phyloP scores from a whole-genome alignment of 805 yeast species.

The Saccharomycopsis fodiens region DNA sequence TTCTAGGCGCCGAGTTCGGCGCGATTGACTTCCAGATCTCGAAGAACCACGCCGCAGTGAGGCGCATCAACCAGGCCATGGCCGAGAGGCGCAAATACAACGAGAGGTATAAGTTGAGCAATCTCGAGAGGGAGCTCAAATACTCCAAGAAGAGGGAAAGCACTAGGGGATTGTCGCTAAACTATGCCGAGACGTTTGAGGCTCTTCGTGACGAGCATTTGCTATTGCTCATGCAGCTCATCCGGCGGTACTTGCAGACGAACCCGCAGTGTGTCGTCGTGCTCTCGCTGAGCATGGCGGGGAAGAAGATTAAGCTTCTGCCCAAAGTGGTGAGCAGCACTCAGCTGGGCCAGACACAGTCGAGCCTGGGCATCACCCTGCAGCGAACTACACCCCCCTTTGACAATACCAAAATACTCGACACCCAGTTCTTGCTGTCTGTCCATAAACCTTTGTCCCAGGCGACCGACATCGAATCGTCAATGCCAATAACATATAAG shows the following conservation, averaged over 20 bases:
- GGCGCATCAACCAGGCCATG: conserved; percentile 9
- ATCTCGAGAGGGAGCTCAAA: conserved; percentile 12
- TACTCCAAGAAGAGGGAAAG: conserved; percentile 12
- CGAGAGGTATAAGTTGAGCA: conserved; percentile 6
- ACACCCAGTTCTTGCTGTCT: neutral
- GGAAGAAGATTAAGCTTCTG: conserved; percentile 1
- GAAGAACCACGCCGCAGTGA: conserved; percentile 3
- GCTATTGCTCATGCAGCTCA: conserved; percentile 1
- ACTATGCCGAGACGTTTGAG: conserved; percentile 4
- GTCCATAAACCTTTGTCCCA: conserved; percentile 1
- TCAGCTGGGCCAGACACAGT: neutral
- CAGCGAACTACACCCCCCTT: neutral
- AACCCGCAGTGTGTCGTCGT: conserved; percentile 13
- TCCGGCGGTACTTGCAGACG: conserved; percentile 7
- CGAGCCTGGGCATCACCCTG: neutral
- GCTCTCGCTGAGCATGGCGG: conserved; percentile 10
- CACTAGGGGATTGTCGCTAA: conserved; percentile 4
- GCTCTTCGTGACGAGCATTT: conserved; percentile 8
- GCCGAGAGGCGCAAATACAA: conserved; percentile 15
- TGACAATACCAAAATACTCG: neutral
- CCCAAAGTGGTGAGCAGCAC: neutral
- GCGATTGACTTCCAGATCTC: conserved; percentile 5
- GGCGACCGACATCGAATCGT: conserved; percentile 1
- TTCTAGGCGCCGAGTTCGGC: conserved; percentile 11
- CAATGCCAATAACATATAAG: neutral